Conservation (phyloP, 768 basidiomycete genomes). For the Lepiota brunneoincarnata region DNA sequence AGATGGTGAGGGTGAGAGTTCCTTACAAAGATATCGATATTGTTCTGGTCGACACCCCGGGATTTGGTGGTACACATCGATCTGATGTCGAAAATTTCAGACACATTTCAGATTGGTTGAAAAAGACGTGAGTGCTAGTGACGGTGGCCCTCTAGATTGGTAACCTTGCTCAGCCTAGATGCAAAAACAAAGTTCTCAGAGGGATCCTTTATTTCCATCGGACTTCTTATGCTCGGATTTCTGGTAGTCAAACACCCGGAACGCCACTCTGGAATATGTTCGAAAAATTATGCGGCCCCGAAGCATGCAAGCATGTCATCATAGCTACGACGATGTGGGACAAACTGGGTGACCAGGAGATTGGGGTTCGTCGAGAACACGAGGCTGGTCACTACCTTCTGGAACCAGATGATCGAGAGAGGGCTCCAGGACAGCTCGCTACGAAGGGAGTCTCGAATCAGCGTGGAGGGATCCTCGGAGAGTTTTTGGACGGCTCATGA, state of each 20-base stretch:
- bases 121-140: constrained; percentile 11
- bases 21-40: constrained; percentile 6
- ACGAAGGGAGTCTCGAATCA: not conserved
- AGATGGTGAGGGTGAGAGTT: not conserved
- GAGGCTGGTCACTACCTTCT: constrained; percentile 16
- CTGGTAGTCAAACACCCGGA: constrained; percentile 25
- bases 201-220: constrained; percentile 28
- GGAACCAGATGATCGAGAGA: constrained; percentile 13
- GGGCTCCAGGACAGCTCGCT: constrained; percentile 5
- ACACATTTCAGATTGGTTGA: constrained; percentile 22
- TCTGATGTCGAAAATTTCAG: constrained; percentile 21
- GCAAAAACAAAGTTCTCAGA: constrained; percentile 15
- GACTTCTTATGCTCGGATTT: too few relatives aligned
- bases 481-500: not conserved
- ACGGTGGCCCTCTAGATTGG: not conserved
- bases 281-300: constrained; percentile 30
- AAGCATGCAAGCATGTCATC: constrained; percentile 24
- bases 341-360: constrained; percentile 4
- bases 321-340: constrained; percentile 29
- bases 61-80: constrained; percentile 24
- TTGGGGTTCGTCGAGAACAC: constrained; percentile 10
- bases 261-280: constrained; percentile 29
- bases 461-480: constrained; percentile 8
- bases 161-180: not conserved
- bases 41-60: constrained; percentile 26